These are phyloP conservation scores for Jackrogersella multiformis DNA, from an alignment of 495 filamentous ascomycete genomes.

Conservation along the genomic window DNA sequence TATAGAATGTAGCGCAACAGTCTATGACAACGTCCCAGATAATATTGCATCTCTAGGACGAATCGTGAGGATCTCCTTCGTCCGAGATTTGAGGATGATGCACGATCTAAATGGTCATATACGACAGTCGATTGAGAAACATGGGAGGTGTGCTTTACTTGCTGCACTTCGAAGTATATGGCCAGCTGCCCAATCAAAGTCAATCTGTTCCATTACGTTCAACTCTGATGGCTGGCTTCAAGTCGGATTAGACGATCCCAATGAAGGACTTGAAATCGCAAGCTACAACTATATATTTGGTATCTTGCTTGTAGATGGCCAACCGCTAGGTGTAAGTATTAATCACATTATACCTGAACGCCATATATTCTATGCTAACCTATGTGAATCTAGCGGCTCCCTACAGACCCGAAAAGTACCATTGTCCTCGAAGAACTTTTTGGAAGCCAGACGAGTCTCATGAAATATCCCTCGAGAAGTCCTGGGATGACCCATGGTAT, in stretches of 20 bases:
- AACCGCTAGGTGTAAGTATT: slow-evolving; percentile 44
- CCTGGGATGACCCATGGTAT: slow-evolving; percentile 55
- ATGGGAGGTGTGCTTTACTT: slow-evolving; percentile 7
- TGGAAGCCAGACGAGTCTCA: slow-evolving; percentile 54
- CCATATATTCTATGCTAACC: slow-evolving; percentile 12
- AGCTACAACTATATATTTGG: slow-evolving; percentile 59
- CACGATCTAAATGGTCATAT: slow-evolving; percentile 28
- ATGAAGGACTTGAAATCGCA: slow-evolving; percentile 33
- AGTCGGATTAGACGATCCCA: not conserved
- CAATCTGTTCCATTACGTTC: slow-evolving; percentile 4
- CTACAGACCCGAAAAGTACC: slow-evolving; percentile 50
- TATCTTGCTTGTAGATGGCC: slow-evolving; percentile 56
- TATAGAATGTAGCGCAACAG: slow-evolving; percentile 39
- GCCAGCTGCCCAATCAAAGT: slow-evolving; percentile 27
- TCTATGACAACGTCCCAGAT: slow-evolving; percentile 42
- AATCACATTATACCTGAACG: not conserved
- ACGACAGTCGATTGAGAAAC: slow-evolving; percentile 22
- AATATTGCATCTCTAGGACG: slow-evolving; percentile 25
- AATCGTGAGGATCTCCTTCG: slow-evolving; percentile 26
- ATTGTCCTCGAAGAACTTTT: slow-evolving; percentile 57
- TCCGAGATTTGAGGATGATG: slow-evolving; percentile 44
- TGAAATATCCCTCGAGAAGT: slow-evolving; percentile 54
- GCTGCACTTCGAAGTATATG: slow-evolving; percentile 1
- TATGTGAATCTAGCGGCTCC: slow-evolving; percentile 44
- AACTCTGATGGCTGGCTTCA: slow-evolving; percentile 20